Conservation (phyloP, 2,329 filamentous ascomycete species). For the Alternaria novae-zelandiae region DNA sequence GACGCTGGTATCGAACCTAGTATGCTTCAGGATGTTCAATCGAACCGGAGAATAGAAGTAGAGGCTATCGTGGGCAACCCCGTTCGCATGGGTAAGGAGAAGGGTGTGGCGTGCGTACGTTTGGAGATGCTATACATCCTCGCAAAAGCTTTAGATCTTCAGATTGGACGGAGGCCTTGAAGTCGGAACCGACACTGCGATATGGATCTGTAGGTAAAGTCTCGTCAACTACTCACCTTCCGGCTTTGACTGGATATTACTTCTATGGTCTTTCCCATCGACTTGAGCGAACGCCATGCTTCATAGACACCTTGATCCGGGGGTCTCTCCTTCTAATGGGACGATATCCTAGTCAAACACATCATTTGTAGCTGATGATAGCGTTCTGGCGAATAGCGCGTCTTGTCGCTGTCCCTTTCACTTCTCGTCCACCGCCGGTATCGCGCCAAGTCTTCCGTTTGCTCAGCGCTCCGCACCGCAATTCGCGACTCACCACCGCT, state of each 20-base stretch:
- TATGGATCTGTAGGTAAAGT: neutral
- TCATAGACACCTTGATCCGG: neutral
- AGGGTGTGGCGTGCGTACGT: conserved; percentile 50
- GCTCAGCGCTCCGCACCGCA: neutral
- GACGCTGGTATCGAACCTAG: conserved; percentile 55
- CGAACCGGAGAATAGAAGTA: conserved; percentile 54
- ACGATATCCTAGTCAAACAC: neutral
- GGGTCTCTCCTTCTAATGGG: neutral
- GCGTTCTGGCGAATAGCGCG: neutral
- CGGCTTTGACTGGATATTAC: neutral
- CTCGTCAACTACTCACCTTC: neutral
- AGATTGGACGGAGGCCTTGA: conserved; percentile 25
- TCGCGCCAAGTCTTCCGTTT: conserved; percentile 6
- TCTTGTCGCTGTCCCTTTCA: neutral
- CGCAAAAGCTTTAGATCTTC: conserved; percentile 50
- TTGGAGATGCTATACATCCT: conserved; percentile 56
- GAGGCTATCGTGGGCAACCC: conserved; percentile 59
- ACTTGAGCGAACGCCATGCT: neutral
- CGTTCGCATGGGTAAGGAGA: conserved; percentile 50
- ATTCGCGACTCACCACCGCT: neutral
- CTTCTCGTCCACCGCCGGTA: neutral
- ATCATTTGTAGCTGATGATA: neutral
- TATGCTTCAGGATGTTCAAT: conserved; percentile 58
- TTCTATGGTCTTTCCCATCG: neutral
- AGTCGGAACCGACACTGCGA: no score